Evolutionary conservation across 2,329 filamentous ascomycete genomes (phyloP), one percentile per base, ranked within the genome.

Genomic region (Parascedosporium putredinis): DNA sequence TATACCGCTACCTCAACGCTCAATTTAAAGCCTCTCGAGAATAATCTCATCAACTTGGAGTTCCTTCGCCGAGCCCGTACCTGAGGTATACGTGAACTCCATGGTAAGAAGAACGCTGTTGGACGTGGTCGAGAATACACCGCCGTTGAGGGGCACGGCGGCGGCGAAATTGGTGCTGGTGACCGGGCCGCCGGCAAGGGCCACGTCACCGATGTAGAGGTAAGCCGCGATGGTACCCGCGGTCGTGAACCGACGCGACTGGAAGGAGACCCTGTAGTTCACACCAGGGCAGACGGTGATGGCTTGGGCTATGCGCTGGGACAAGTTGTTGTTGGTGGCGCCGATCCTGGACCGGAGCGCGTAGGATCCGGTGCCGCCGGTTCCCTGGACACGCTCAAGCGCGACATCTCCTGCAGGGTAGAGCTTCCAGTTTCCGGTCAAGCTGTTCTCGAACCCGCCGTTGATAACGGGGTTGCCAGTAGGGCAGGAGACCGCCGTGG

Each of bases 381-480:
- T 5, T n/a, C n/a, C n/a, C n/a, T n/a, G n/a, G 12, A 18, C 22
- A 10, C 42, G 42, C 4, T 29, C 42, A 12, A 45, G n/a, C n/a
- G 2, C 7, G 42, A 18, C 25, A 29, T 45, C 42, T 10, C 23
- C 42, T 9, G 42, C 22, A 3, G 14, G 4, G 22, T 25, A 23
- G 42, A 20, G 12, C 22, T 14, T 14, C 42, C 42, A 45, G 24
- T 12, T 45, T 22, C 42, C 23, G 23, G 23, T 29, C 22, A 45
- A 14, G 23, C 2, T 1, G 64, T 62, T 0, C 38, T 67, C 3
- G 56, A 62, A 52, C 56, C 67, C 53, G 51, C 53, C 5, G 53
- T 59, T 3, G 57, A 57, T 29, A 3, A 33, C 16, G 27, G 45
- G 42, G 23, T 45, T 20, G 42, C 42, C 42, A 12, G 20, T 18